Evolutionary conservation across 1,284 basidiomycete species (phyloP).

Genomic region (Puccinia polysora): DNA sequence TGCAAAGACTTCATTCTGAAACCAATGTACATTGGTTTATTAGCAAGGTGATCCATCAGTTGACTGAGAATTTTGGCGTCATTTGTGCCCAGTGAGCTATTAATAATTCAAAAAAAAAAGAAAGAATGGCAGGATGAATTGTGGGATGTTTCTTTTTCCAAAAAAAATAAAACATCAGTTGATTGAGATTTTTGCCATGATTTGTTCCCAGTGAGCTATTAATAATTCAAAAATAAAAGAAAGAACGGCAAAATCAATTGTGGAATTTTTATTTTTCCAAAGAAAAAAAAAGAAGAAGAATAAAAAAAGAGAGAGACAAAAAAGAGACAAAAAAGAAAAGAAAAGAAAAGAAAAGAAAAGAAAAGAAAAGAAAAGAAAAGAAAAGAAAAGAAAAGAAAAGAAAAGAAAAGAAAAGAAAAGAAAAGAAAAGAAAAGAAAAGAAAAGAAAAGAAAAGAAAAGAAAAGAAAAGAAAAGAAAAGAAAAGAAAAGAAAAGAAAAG

Average conservation of each 20-base stretch:
- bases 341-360: background rate
- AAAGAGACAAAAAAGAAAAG: background rate
- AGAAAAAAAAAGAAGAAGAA: background rate
- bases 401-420: background rate
- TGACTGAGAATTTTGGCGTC: too few species aligned
- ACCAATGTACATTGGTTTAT: too few species aligned
- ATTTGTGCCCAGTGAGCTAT: too few species aligned
- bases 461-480: background rate
- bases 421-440: background rate
- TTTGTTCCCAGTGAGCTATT: too few species aligned
- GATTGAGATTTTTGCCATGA: too few species aligned
- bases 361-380: conserved; percentile 2
- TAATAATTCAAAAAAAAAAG: too few species aligned
- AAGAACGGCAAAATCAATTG: background rate
- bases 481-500: background rate
- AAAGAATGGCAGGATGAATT: too few species aligned
- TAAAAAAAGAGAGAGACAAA: background rate
- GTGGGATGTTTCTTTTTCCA: too few species aligned
- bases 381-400: background rate
- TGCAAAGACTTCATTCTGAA: too few species aligned
- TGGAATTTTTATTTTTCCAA: background rate
- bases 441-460: background rate
- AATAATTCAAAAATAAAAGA: background rate
- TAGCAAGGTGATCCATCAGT: too few species aligned
- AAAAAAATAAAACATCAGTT: too few species aligned